Evolutionary conservation across 2,329 filamentous ascomycete species (phyloP), one percentile per base, ranked within the genome.

Genomic region (Colletotrichum liaoningense): DNA sequence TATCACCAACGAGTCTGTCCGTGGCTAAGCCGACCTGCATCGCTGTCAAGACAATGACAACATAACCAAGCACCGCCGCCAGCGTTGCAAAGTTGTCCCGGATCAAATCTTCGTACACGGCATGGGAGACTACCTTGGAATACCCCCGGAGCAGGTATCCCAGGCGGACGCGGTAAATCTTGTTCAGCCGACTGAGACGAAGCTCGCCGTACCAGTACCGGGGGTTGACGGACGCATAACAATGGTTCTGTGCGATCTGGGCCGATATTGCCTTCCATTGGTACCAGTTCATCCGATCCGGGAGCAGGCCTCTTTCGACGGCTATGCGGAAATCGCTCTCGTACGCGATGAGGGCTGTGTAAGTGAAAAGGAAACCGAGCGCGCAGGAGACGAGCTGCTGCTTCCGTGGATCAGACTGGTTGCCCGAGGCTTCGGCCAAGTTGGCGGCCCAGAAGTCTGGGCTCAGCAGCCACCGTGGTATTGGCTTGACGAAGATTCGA

Each of bases 11-110:
- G 1, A 87, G 80, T 28, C 58, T 57, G 2, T 81, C 73, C 0
- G 82, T 86, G 2, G 81, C 80, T 12, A 88, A 77, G 0, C 84
- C 85, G 14, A 88, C 84, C 77, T 89, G 87, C 84, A 89, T 86
- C 0, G 86, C 86, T 3, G 84, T 84, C 38, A 89, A 79, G 22
- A 87, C 79, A 19, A 89, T 75, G 52, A 81, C 83, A 24, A 87
- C 76, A 74, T 85, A 88, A 72, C 72, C 72, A 14, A 74, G 72
- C 4, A 72, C 49, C 49, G 63, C 72, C 26, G 68, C 68, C 28
- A 74, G 54, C 38, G 63, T 63, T 16, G 56, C 68, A 24, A 74
- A 74, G 30, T 74, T 74, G 16, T 74, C 72, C 56, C 58, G 68
- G 5, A 74, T 28, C 58, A 74, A 55, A 22, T 74, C 72, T 57